Conservation (phyloP, 192 early-diverging fungal species). For the Thamnidium elegans region DNA sequence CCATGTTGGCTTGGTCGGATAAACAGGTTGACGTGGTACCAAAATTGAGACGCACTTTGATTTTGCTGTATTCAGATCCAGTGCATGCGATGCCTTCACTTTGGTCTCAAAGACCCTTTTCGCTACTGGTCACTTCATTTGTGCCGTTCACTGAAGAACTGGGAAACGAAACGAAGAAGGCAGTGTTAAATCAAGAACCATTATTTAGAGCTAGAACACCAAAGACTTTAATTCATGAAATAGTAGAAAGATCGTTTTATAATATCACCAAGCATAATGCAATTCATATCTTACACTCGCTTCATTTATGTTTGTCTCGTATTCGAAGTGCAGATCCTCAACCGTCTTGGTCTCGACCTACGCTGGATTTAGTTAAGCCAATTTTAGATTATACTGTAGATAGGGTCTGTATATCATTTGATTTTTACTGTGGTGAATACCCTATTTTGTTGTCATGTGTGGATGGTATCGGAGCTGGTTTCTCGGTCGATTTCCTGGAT, state of each 20-base stretch:
- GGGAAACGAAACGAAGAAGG: not conserved
- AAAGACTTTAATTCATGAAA: slow-evolving; percentile 16
- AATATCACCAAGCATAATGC: slow-evolving; percentile 31
- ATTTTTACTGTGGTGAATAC: slow-evolving; percentile 34
- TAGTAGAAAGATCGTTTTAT: slow-evolving; percentile 8
- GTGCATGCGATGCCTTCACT: slow-evolving; percentile 2
- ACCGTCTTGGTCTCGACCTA: slow-evolving; percentile 29
- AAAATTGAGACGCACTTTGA: slow-evolving; percentile 7
- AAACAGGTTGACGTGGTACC: slow-evolving; percentile 4
- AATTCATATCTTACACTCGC: slow-evolving; percentile 30
- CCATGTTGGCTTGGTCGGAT: slow-evolving; percentile 30
- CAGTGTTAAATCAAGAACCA: not conserved
- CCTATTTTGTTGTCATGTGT: slow-evolving; percentile 37
- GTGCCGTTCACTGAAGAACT: not conserved
- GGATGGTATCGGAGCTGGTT: slow-evolving; percentile 36
- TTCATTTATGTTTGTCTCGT: slow-evolving; percentile 29
- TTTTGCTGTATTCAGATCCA: slow-evolving; percentile 20
- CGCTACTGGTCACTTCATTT: slow-evolving; percentile 14
- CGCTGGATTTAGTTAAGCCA: slow-evolving; percentile 25
- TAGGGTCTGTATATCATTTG: slow-evolving; percentile 24
- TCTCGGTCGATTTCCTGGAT: slow-evolving; percentile 37
- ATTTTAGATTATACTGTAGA: slow-evolving; percentile 22
- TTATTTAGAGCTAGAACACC: not conserved
- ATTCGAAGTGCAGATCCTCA: slow-evolving; percentile 29
- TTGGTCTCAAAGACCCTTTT: slow-evolving; percentile 32